Percentiles rank a stretch among this genome's conserved stretches.
Evolutionary conservation across 805 yeast species (phyloP).

Genomic region (Myxozyma udenii): DNA sequence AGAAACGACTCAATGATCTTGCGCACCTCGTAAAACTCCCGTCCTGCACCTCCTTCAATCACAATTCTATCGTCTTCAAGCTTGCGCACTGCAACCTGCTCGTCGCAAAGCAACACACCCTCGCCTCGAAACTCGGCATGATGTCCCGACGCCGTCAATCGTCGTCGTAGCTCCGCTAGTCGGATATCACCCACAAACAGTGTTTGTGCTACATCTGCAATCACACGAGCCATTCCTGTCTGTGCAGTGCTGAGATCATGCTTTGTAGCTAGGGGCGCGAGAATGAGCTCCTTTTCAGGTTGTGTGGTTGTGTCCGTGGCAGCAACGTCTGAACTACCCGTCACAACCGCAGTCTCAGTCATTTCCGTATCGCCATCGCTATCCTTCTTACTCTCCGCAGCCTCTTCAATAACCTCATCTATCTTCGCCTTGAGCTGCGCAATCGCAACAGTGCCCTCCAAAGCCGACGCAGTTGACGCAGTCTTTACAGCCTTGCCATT

Average conservation of each 20-base stretch:
- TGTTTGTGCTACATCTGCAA: slow-evolving; percentile 36
- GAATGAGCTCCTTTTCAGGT: slow-evolving; percentile 23
- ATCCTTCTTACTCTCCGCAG: background rate
- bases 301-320: background rate
- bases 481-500: slow-evolving; percentile 70
- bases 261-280: slow-evolving; percentile 29
- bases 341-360: background rate
- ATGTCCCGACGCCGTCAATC: slow-evolving; percentile 55
- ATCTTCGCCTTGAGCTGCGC: slow-evolving; percentile 78
- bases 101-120: slow-evolving; percentile 80
- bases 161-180: slow-evolving; percentile 71
- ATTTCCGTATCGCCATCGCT: background rate
- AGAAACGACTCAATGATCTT: slow-evolving; percentile 52
- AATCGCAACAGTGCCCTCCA: slow-evolving; percentile 49
- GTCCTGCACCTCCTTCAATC: slow-evolving; percentile 76
- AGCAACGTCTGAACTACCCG: background rate
- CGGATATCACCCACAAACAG: slow-evolving; percentile 85
- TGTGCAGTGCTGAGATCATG: slow-evolving; percentile 6
- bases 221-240: background rate
- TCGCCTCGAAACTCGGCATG: slow-evolving; percentile 88
- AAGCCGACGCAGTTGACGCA: slow-evolving; percentile 59
- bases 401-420: background rate
- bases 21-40: slow-evolving; percentile 74
- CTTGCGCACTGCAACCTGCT: slow-evolving; percentile 69
- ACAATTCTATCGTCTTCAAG: slow-evolving; percentile 77